Evolutionary conservation across 2,329 filamentous ascomycete species (phyloP).

Genomic region (Neodidymelliopsis sp.): DNA sequence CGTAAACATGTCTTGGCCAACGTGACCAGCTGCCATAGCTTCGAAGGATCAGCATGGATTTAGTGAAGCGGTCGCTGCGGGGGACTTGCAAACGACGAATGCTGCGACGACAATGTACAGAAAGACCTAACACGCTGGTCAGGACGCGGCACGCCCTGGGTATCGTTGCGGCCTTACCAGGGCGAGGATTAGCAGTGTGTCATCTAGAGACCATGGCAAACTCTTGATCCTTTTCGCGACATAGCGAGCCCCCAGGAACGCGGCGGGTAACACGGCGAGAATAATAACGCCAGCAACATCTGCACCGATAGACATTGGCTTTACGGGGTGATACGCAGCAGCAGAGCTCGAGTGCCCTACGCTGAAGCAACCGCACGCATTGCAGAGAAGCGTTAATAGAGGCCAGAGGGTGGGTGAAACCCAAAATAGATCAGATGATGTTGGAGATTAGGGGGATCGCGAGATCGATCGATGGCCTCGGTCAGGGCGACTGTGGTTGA

Average conservation of each 20-base stretch:
- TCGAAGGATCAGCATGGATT: background rate
- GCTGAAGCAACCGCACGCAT: slow-evolving; percentile 17
- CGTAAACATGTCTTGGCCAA: slow-evolving; percentile 18
- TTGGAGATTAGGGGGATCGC: background rate
- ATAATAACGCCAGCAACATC: slow-evolving; percentile 24
- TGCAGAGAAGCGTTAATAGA: slow-evolving; percentile 3
- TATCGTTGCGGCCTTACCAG: slow-evolving; percentile 18
- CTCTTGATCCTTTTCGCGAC: slow-evolving; percentile 28
- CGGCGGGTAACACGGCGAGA: slow-evolving; percentile 25
- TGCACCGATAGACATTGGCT: slow-evolving; percentile 18
- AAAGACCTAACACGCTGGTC: slow-evolving; percentile 21
- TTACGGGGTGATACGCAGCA: slow-evolving; percentile 7
- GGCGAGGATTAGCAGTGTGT: slow-evolving; percentile 31
- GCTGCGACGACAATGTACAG: slow-evolving; percentile 26
- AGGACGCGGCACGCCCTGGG: background rate
- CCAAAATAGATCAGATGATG: slow-evolving; percentile 11
- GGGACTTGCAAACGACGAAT: slow-evolving; percentile 25
- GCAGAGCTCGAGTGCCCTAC: slow-evolving; percentile 12
- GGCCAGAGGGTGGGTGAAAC: slow-evolving; percentile 4
- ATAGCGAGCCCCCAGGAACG: slow-evolving; percentile 31
- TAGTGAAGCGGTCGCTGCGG: background rate
- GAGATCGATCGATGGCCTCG: slow-evolving; percentile 13
- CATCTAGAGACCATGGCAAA: slow-evolving; percentile 28
- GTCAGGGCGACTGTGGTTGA: slow-evolving; percentile 8
- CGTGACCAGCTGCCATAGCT: slow-evolving; percentile 28